Evolutionary conservation across 2,329 filamentous ascomycete species (phyloP), one percentile per base, ranked within the genome.

Genomic region (Scedosporium boydii): DNA sequence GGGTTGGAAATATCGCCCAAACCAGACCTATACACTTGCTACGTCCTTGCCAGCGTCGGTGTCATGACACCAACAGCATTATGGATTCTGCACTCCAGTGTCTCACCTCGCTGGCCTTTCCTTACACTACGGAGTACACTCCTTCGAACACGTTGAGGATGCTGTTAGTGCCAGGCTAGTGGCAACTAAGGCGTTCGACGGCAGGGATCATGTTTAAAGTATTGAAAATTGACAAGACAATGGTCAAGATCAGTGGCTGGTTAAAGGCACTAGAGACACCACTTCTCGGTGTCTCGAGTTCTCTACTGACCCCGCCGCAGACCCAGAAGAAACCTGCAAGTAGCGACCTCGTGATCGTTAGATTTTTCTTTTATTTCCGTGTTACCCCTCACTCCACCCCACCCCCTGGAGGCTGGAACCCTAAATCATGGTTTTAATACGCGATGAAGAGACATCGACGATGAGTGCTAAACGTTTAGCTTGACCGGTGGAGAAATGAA

Each of bases 301-400:
- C 48, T 29, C 46, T 55, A 44, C 55, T 9, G 46, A 48, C 51
- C 59, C 59, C 59, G 53, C 59, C 41, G 46, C 29, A 27, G 29
- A 44, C 42, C 29, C 29, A 26, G 18, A 21, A 55, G 51, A 55
- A 34, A 60, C 23, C 46, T 61, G 59, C 59, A 61, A 61, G 59
- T 61, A 18, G n/a, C 23, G 46, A 18, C 59, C 59, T 61, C 59
- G 59, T 61, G 59, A 61, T 56, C 29, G 59, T 56, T 42, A 29
- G 21, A 51, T 23, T 61, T 61, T 61, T 61, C 26, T 16, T 27
- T 38, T 34, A 51, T 51, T 48, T 61, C 46, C 57, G 18, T 29
- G 21, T 18, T 58, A 58, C 56, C 56, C 56, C 27, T 58, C 59
- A 46, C 46, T 26, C 59, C 59, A 53, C n/a, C 41, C 58, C 46